Evolutionary conservation across 2,329 filamentous ascomycete genomes (phyloP), one percentile per base, ranked within the genome.

Genomic region (Penicillium sp.): DNA sequence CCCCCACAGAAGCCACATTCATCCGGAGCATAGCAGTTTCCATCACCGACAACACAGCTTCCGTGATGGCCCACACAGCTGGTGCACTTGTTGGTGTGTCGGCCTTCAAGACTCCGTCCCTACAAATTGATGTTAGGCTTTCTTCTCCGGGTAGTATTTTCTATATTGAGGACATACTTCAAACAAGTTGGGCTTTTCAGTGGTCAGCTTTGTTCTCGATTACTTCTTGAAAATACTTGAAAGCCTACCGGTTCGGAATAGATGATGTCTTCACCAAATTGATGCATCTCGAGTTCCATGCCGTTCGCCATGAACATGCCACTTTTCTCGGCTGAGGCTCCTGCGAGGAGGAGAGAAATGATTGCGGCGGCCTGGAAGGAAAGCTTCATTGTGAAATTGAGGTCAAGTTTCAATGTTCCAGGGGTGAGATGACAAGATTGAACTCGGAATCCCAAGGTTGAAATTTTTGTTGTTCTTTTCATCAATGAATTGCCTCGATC

Each of bases 11-110:
- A 50, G 11, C 13, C 41, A 46, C 48, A 50, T 16, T 8, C 44
- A 45, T 50, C 41, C 5, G 48, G 48, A 14, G 40, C 11, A 45
- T 50, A 45, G 32, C 48, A 50, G 11, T 50, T 50, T 0, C 48
- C 48, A 9, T 50, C 48, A 11, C 41, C 48, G 18, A 50, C 22
- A 9, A 45, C 41, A 39, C 48, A 50, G n/a, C 48, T 50, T 27
- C 48, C 48, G 38, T 50, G 48, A 18, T 50, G 48, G 2, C 48
- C 48, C 8, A 50, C 48, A 31, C 48, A 50, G 2, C 29, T 50
- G 13, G 48, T 50, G 41, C 41, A 50, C 4, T 41, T 41, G 14
- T 44, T 50, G 4, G 48, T 44, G 16, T 14, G 32, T 36, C 41
- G 48, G n/a, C 40, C 48, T 16, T 39, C 48, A 44, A 50, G 48